These are phyloP conservation scores for Oryza meyeriana DNA, from an alignment of 176 grass and related monocot genomes.

Conservation along the genomic window DNA sequence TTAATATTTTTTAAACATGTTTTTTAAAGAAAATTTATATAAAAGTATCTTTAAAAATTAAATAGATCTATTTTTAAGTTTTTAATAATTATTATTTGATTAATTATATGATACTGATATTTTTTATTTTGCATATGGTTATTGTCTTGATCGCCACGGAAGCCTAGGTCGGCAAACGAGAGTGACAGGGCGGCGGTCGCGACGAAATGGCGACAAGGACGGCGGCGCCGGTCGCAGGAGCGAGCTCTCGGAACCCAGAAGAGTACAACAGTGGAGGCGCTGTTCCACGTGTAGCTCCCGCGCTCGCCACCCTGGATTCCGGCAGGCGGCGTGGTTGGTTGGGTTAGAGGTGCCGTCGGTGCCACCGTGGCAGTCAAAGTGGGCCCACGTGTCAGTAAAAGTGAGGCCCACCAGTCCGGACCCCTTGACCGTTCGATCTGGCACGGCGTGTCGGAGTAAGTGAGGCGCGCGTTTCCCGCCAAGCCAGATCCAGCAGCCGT, in stretches of 20 bases:
- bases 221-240: neutral
- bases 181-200: neutral
- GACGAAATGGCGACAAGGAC: neutral
- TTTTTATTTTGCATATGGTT: too few species aligned
- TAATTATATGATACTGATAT: too few species aligned
- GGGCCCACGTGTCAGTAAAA: too few species aligned
- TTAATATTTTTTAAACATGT: too few species aligned
- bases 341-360: too few species aligned
- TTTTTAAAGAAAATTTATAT: too few species aligned
- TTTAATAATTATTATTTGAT: too few species aligned
- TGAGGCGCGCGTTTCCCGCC: constrained; percentile 1
- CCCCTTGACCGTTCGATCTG: neutral
- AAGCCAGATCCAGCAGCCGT: neutral
- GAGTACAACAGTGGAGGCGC: constrained; percentile 4
- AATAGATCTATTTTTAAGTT: too few species aligned
- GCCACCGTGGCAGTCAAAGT: too few species aligned
- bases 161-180: neutral
- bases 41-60: too few species aligned
- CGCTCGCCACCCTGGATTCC: constrained; percentile 9
- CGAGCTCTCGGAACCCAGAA: neutral
- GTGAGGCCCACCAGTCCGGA: neutral
- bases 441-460: neutral
- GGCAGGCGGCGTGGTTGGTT: neutral
- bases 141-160: neutral
- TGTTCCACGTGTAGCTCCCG: neutral